Conservation (phyloP, 2,329 filamentous ascomycete species). For the Colletotrichum tropicicola region DNA sequence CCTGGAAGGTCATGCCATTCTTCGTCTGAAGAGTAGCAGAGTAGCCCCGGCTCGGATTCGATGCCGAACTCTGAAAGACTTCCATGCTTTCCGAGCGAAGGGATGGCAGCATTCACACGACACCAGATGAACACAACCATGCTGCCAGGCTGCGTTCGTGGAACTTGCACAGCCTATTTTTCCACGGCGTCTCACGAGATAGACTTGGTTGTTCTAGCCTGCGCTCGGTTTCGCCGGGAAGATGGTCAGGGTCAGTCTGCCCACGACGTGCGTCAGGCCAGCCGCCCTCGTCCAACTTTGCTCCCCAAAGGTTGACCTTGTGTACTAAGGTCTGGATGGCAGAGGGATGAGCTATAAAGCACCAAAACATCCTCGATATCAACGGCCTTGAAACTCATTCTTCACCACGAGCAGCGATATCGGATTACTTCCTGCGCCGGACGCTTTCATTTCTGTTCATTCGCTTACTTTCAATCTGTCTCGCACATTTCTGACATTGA, state of each 20-base stretch:
- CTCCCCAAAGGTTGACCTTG: too few species aligned
- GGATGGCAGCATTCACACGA: slow-evolving; percentile 18
- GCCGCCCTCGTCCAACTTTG: background rate
- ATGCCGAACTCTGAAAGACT: background rate
- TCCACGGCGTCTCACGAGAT: background rate
- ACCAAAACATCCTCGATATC: background rate
- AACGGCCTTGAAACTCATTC: background rate
- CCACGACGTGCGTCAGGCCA: background rate
- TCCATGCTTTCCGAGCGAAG: background rate
- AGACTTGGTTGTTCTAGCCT: background rate
- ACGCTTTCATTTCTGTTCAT: slow-evolving; percentile 6
- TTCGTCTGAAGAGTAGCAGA: background rate
- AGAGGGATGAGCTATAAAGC: background rate
- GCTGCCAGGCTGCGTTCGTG: background rate
- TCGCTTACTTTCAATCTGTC: background rate
- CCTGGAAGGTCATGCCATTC: background rate
- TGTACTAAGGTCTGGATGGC: background rate
- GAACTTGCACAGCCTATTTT: background rate
- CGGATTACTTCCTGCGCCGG: background rate
- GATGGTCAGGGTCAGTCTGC: background rate
- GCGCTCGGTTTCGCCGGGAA: background rate
- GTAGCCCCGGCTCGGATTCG: background rate
- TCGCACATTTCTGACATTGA: background rate
- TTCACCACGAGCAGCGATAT: background rate
- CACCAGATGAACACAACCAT: slow-evolving; percentile 22